phyloP scores from a whole-genome alignment of 1,284 basidiomycete genomes.

The Exobasidium rhododendri region DNA sequence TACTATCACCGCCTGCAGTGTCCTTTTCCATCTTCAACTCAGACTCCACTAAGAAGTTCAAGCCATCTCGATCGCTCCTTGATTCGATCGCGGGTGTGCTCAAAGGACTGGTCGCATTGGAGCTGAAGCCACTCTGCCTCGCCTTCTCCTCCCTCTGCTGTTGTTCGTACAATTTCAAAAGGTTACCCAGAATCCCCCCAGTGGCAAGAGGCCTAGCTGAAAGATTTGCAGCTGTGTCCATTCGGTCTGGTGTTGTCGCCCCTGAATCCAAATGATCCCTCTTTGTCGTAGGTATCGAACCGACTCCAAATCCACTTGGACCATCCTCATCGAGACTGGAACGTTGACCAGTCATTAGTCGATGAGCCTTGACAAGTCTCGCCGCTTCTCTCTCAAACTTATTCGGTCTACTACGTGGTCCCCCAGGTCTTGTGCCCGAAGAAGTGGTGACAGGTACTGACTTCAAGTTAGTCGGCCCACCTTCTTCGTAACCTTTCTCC shows the following conservation, averaged over 20 bases:
- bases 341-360: constrained; percentile 23
- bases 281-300: constrained; percentile 23
- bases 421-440: constrained; percentile 34
- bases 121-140: constrained; percentile 8
- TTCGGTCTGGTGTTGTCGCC: constrained; percentile 42
- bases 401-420: constrained; percentile 35
- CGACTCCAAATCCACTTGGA: constrained; percentile 19
- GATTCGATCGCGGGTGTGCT: constrained; percentile 21
- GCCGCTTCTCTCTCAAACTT: constrained; percentile 49
- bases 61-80: background rate
- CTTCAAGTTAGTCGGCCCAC: constrained; percentile 51
- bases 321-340: constrained; percentile 24
- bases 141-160: constrained; percentile 31
- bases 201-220: constrained; percentile 42
- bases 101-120: constrained; percentile 25
- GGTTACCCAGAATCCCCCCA: constrained; percentile 50
- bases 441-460: constrained; percentile 51
- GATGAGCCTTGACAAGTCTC: constrained; percentile 43
- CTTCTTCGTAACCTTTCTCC: constrained; percentile 25
- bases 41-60: constrained; percentile 7
- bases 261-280: constrained; percentile 43
- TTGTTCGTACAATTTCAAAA: constrained; percentile 52
- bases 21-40: constrained; percentile 4
- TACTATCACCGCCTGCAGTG: background rate
- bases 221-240: constrained; percentile 42